These are phyloP conservation scores for Stephanodiscus triporus DNA, from an alignment of 108 stramenopile genomes.

Conservation along the genomic window DNA sequence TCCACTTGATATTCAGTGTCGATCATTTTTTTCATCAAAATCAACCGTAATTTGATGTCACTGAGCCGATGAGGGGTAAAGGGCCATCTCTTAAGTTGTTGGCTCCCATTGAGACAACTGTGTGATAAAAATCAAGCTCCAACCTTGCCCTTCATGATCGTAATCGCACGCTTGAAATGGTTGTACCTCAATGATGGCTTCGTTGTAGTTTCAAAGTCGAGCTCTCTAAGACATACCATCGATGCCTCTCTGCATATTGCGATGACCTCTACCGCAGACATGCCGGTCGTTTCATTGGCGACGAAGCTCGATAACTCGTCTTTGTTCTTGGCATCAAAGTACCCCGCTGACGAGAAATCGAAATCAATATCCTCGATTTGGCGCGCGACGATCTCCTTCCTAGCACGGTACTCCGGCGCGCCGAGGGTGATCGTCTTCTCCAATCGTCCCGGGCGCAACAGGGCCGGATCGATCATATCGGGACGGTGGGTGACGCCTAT, in stretches of 20 bases:
- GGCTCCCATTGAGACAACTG: too few species aligned
- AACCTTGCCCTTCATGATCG: slow-evolving; percentile 35
- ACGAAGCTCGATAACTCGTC: slow-evolving; percentile 46
- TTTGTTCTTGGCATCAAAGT: slow-evolving; percentile 39
- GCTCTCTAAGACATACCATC: slow-evolving; percentile 46
- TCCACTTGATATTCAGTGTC: too few species aligned
- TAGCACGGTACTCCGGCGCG: slow-evolving; percentile 56
- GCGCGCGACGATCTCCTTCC: slow-evolving; percentile 49
- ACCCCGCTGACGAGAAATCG: slow-evolving; percentile 38
- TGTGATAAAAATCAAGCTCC: slow-evolving; percentile 1
- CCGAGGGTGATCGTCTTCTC: slow-evolving; percentile 61
- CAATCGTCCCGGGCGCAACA: slow-evolving; percentile 78
- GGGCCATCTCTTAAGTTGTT: too few species aligned
- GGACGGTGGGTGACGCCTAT: slow-evolving; percentile 82
- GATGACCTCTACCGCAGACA: slow-evolving; percentile 67
- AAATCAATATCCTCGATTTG: slow-evolving; percentile 43
- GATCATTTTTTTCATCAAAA: too few species aligned
- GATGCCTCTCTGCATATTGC: slow-evolving; percentile 69
- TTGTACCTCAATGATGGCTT: slow-evolving; percentile 20
- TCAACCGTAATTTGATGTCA: too few species aligned
- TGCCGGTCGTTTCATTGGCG: slow-evolving; percentile 58
- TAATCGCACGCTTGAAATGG: slow-evolving; percentile 35
- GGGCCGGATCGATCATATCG: slow-evolving; percentile 69
- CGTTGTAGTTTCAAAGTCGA: slow-evolving; percentile 23
- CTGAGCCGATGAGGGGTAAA: too few species aligned